These are phyloP conservation scores for Schoenoplectus tabernaemontani DNA, from an alignment of 202 grass and related monocot genomes.

Conservation along the genomic window DNA sequence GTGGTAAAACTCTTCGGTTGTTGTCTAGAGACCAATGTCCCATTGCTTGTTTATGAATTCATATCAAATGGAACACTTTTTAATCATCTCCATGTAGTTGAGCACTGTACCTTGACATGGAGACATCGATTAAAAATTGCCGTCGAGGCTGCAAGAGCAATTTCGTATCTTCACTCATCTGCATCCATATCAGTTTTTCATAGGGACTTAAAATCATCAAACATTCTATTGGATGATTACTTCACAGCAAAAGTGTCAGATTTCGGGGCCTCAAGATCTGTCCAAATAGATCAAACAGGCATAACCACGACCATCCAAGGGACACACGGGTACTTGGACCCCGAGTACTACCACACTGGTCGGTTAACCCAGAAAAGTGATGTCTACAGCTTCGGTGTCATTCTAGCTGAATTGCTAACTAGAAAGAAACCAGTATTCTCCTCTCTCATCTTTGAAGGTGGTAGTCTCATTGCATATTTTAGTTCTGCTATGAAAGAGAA, in stretches of 20 bases:
- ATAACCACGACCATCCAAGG: background rate
- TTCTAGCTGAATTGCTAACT: background rate
- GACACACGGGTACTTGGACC: background rate
- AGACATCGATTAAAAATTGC: background rate
- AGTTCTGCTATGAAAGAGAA: background rate
- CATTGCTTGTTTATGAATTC: background rate
- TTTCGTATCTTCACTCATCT: background rate
- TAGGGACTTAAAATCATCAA: conserved; percentile 1
- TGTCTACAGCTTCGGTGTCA: conserved; percentile 2
- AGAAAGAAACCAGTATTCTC: background rate
- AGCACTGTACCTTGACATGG: background rate
- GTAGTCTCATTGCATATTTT: background rate
- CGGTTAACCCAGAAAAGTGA: conserved; percentile 5
- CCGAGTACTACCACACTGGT: background rate
- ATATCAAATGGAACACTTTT: background rate
- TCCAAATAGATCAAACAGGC: background rate
- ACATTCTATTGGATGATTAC: background rate
- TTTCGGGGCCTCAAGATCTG: conserved; percentile 11
- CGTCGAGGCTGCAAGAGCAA: background rate
- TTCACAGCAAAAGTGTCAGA: conserved; percentile 9
- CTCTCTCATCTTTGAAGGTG: background rate
- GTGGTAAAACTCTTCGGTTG: background rate
- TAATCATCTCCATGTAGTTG: background rate
- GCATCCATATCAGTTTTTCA: conserved; percentile 11
- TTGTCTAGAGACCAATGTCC: background rate